Evolutionary conservation across 805 yeast species (phyloP).

Genomic region (Lipomyces orientalis): DNA sequence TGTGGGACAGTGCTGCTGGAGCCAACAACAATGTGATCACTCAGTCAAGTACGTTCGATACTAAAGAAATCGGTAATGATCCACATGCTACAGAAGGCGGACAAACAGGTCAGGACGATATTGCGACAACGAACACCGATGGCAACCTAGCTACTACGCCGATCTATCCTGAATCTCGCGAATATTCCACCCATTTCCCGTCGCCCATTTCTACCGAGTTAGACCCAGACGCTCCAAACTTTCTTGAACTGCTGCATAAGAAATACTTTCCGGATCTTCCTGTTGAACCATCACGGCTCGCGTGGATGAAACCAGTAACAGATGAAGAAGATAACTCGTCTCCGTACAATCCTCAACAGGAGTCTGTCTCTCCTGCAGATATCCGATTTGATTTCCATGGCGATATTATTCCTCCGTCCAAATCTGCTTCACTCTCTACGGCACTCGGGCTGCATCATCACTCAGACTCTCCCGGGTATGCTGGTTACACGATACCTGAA

Average conservation of each 20-base stretch:
- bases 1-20: conserved; percentile 4
- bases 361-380: conserved; percentile 54
- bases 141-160: not conserved
- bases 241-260: conserved; percentile 76
- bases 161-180: not conserved
- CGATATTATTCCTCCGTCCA: conserved; percentile 65
- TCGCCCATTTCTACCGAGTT: conserved; percentile 43
- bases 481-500: conserved; percentile 90
- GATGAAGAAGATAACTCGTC: conserved; percentile 44
- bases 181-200: conserved; percentile 26
- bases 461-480: conserved; percentile 81
- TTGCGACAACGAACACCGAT: not conserved
- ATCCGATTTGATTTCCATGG: conserved; percentile 91
- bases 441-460: conserved; percentile 87
- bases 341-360: conserved; percentile 52
- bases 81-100: not conserved
- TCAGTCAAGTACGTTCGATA: not conserved
- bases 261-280: conserved; percentile 92
- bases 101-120: not conserved
- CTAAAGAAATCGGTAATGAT: not conserved
- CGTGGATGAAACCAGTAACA: conserved; percentile 85
- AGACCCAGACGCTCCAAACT: conserved; percentile 78
- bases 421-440: conserved; percentile 57
- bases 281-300: conserved; percentile 74
- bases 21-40: not conserved